phyloP scores from a whole-genome alignment of 208 protist genomes.

The Tetramitus jugosus region DNA sequence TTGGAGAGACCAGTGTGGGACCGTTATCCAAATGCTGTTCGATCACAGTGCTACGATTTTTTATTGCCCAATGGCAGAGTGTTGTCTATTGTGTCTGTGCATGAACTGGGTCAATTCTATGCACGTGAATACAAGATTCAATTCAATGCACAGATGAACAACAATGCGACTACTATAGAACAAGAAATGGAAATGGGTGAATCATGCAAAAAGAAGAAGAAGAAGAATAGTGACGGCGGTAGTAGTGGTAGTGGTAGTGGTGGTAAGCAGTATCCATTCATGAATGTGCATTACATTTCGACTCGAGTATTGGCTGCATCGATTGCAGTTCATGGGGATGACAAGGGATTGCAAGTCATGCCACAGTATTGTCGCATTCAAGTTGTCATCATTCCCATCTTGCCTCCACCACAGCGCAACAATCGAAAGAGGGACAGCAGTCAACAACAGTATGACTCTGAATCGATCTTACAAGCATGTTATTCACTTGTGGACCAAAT shows the following conservation, averaged over 20 bases:
- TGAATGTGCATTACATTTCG: slow-evolving; percentile 97
- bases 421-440: too few relatives aligned
- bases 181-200: too few relatives aligned
- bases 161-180: slow-evolving; percentile 58
- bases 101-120: slow-evolving; percentile 94
- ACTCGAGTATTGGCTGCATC: slow-evolving; percentile 94
- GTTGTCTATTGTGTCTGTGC: slow-evolving; percentile 88
- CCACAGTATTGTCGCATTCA: slow-evolving; percentile 89
- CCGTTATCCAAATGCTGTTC: too few relatives aligned
- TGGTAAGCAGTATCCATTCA: slow-evolving; percentile 81
- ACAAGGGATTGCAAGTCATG: slow-evolving; percentile 93
- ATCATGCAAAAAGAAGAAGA: too few relatives aligned
- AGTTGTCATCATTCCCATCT: slow-evolving; percentile 79
- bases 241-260: too few relatives aligned
- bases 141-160: slow-evolving; percentile 77
- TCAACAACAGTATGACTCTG: too few relatives aligned
- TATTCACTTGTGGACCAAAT: too few relatives aligned
- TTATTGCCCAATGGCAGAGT: slow-evolving; percentile 86
- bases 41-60: too few relatives aligned
- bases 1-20: too few relatives aligned
- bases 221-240: too few relatives aligned
- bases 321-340: slow-evolving; percentile 97
- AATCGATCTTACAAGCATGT: too few relatives aligned
- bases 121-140: slow-evolving; percentile 92
- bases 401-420: too few relatives aligned